Base-by-base conservation (phyloP, 441 rosid species). In the Rhodomyrtus psidioides region DNA sequence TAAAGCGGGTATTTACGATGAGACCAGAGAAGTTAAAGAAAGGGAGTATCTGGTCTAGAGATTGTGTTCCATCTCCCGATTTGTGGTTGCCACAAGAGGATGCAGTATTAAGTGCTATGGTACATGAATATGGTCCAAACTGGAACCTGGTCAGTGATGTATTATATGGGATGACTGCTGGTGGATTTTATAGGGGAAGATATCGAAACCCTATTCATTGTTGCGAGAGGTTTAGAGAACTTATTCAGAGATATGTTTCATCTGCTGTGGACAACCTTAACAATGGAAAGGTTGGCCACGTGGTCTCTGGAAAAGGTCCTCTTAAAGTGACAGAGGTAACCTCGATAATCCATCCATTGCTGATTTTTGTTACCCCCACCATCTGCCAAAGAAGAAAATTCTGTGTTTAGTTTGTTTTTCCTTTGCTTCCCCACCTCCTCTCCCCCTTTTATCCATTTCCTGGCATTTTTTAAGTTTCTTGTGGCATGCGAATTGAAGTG, bases 81-180 rank as follows among this genome's bases (percentile, higher is more conserved):
- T 91, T 90, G 87, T 98, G 99, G 99, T 90, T 92, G 90, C 93
- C 99, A 34, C 99, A 94, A 90, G 99, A 98, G 93, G 99, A 98
- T 93, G 99, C 99, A 87, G 86, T 97, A 90, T 91, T 98, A 93
- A 95, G 99, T 93, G 99, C 99, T 82, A 93, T 94, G 87, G 99
- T 98, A 82, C 99, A 98, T 91, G 99, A 98, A 91, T 98, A 98
- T 93, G 99, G 99, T 81, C 89, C 95, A 55, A 91, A 95, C 57
- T 98, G 99, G 99, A 96, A 93, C 90, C 93, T 98, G 87, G 96
- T 93, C 86, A 92, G 98, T 59, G 99, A 89, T 53, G 90, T 92
- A 51, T 92, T 98, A 53, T 96, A 95, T 88, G 96, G 99, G 87
- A 96, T 96, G 98, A 88, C 98, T 91, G 95, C 99, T 83, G 99